These are phyloP conservation scores for Collybia sordida DNA, from an alignment of 768 basidiomycete genomes.

Conservation along the genomic window DNA sequence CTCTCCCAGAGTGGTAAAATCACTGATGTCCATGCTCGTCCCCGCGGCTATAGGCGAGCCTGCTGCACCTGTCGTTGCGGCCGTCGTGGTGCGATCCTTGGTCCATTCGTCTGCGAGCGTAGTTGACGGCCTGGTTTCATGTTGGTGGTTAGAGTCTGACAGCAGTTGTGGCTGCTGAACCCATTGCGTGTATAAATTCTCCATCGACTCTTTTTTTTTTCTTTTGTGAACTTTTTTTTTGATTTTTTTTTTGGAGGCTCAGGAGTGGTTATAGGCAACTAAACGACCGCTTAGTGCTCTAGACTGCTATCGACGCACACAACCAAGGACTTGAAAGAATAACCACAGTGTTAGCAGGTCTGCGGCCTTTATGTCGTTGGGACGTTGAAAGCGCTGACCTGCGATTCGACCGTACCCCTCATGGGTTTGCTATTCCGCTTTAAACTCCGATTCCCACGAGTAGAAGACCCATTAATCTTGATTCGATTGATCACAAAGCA, in stretches of 20 bases:
- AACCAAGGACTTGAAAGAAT: conserved; percentile 20
- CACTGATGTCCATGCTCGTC: conserved; percentile 36
- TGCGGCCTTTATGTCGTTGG: conserved; percentile 25
- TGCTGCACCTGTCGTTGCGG: conserved; percentile 17
- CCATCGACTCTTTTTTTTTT: conserved; percentile 35
- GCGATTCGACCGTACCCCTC: neutral
- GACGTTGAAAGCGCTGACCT: conserved; percentile 7
- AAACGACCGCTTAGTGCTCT: conserved; percentile 27
- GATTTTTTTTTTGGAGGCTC: conserved; percentile 31
- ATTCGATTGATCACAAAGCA: no score
- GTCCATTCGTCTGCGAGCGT: conserved; percentile 39
- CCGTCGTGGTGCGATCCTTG: conserved; percentile 38
- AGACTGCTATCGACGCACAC: conserved; percentile 24
- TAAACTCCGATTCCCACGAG: conserved; percentile 31
- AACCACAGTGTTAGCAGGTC: conserved; percentile 20
- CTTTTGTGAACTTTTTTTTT: conserved; percentile 20
- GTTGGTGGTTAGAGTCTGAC: conserved; percentile 32
- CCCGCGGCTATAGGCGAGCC: conserved; percentile 22
- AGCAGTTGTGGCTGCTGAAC: conserved; percentile 35
- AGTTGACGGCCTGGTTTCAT: conserved; percentile 24
- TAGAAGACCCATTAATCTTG: conserved; percentile 14
- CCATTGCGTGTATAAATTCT: conserved; percentile 46
- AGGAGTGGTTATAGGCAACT: conserved; percentile 23
- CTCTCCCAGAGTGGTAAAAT: conserved; percentile 41
- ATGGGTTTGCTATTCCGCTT: conserved; percentile 28